Conservation (phyloP, 768 basidiomycete genomes). For the Boletus sp. region DNA sequence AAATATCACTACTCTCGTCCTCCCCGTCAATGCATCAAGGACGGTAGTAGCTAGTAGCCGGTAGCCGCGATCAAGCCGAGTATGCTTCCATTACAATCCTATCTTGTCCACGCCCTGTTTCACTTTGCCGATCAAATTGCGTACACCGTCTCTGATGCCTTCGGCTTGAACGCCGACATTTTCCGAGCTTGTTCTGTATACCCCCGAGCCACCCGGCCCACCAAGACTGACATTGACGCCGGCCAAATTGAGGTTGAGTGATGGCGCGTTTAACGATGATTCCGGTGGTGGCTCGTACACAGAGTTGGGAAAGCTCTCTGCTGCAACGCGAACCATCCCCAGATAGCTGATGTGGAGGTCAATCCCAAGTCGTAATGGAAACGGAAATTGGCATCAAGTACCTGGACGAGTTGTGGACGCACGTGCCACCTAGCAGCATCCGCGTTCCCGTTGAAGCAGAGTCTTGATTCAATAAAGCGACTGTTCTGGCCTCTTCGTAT, state of each 20-base stretch:
- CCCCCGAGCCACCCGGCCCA: slow-evolving; percentile 77
- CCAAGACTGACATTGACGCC: slow-evolving; percentile 93
- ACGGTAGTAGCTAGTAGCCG: neutral
- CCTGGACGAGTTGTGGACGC: slow-evolving; percentile 93
- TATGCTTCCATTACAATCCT: slow-evolving; percentile 27
- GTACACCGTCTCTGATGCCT: slow-evolving; percentile 85
- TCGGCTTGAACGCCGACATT: slow-evolving; percentile 76
- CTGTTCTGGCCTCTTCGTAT: slow-evolving; percentile 88
- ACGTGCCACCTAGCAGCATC: slow-evolving; percentile 89
- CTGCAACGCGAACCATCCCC: slow-evolving; percentile 82
- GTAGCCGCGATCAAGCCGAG: neutral
- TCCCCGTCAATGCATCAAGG: neutral
- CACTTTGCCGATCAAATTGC: slow-evolving; percentile 84
- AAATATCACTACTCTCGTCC: neutral
- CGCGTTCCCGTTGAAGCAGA: slow-evolving; percentile 62
- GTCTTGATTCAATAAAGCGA: slow-evolving; percentile 87
- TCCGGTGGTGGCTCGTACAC: slow-evolving; percentile 79
- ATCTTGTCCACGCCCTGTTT: slow-evolving; percentile 77
- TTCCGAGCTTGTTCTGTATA: slow-evolving; percentile 81
- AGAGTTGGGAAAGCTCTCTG: slow-evolving; percentile 55
- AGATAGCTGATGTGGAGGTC: slow-evolving; percentile 58
- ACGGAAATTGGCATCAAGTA: slow-evolving; percentile 35
- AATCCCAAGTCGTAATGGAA: neutral
- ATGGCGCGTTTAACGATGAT: slow-evolving; percentile 67
- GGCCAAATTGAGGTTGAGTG: slow-evolving; percentile 89